phyloP scores from a whole-genome alignment of 1,139 yeast genomes.

The Pichia sp. region DNA sequence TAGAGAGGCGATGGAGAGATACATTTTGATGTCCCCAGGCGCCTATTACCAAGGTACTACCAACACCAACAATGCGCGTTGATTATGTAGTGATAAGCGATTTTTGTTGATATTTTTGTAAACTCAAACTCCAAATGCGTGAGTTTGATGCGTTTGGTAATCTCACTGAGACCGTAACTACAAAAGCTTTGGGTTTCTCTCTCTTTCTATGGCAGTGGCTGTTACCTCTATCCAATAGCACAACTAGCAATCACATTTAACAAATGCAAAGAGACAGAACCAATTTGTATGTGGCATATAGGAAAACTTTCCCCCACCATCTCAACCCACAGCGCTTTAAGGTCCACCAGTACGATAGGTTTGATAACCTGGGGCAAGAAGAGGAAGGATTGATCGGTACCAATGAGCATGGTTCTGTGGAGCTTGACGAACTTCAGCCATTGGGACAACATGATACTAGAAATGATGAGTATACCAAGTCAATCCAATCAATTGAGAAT shows the following conservation, averaged over 20 bases:
- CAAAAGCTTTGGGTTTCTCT: too few species aligned
- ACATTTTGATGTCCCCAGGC: conserved; percentile 91
- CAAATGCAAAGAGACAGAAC: conserved; percentile 75
- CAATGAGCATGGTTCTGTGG: conserved; percentile 29
- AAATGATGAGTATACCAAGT: conserved; percentile 7
- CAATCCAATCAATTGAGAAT: conserved; percentile 13
- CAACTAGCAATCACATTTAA: too few species aligned
- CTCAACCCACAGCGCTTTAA: conserved; percentile 3
- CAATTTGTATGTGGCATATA: conserved; percentile 60
- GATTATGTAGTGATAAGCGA: too few species aligned
- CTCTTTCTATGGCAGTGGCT: too few species aligned
- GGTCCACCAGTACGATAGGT: conserved; percentile 20
- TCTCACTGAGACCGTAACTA: too few species aligned
- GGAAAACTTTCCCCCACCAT: conserved; percentile 62
- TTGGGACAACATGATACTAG: neutral
- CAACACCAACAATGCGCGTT: conserved; percentile 1
- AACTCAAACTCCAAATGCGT: too few species aligned
- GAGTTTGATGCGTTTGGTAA: too few species aligned
- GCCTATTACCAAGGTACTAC: conserved; percentile 47
- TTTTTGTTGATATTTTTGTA: too few species aligned
- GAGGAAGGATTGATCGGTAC: conserved; percentile 39
- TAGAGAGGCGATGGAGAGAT: conserved; percentile 96
- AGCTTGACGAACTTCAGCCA: conserved; percentile 37
- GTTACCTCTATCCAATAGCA: neutral
- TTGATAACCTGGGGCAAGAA: conserved; percentile 42